Base-by-base conservation (phyloP, 345 rosid genomes). In the Populus simonii region DNA sequence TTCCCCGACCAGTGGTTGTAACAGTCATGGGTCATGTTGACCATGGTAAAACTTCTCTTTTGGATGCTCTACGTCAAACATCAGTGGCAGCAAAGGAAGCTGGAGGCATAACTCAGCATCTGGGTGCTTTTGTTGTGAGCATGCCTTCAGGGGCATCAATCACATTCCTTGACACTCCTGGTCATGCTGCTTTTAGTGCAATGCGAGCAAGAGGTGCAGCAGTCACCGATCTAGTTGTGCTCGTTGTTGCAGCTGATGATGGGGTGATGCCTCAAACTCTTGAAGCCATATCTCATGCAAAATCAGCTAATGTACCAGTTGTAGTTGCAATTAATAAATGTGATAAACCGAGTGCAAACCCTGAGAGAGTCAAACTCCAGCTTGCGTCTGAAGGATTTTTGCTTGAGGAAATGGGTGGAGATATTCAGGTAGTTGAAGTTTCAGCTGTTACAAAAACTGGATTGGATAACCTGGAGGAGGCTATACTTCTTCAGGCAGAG, bases 21-120 rank as follows among this genome's bases (percentile, higher is more conserved):
- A 93, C 97, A 1, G 97, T 94, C 76, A 92, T 93, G 98, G 98
- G 98, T 33, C 99, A 96, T 79, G 98, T 96, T 78, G 98, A 93
- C 85, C 99, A 96, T 76, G 98, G 97, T 15, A 96, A 94, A 88
- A 96, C 99, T 71, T 93, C 97, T 68, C 90, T 93, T 82, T 80
- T 96, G 49, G 98, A 96, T 84, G 93, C 99, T 49, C 72, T 93
- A 45, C 90, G 97, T 72, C 88, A 90, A 84, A 92, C 98, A 47
- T 90, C 97, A 17, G 93, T 94, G 49, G 97, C 97, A 22, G 95
- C 92, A 38, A 85, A 81, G 83, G 97, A 96, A 92, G 98, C 99
- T 29, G 97, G 98, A 38, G 99, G 98, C 82, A 96, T 96, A 89
- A 96, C 99, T 74, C 99, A 96, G 77, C 97, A 96, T 70, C 82